Evolutionary conservation across 192 early-diverging fungal genomes (phyloP).

Genomic region (Gonapodya sp.): DNA sequence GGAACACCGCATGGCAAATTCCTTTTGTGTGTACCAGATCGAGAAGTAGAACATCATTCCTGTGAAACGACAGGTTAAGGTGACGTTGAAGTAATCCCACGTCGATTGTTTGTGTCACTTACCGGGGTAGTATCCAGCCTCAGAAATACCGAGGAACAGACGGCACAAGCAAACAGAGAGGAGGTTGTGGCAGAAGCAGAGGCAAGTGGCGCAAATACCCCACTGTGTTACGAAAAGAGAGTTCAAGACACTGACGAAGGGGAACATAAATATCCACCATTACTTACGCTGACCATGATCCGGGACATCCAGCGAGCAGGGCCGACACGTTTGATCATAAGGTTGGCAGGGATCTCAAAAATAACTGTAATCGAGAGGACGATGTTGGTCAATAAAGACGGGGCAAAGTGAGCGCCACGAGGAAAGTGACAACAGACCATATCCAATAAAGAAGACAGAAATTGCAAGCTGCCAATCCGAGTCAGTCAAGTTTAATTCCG

Average conservation of each 20-base stretch:
- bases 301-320: constrained; percentile 49
- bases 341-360: background rate
- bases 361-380: background rate
- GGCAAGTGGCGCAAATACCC: constrained; percentile 17
- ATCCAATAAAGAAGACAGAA: constrained; percentile 4
- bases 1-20: constrained; percentile 41
- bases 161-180: constrained; percentile 36
- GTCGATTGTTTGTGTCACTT: too few species aligned
- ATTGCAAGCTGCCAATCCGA: background rate
- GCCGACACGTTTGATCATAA: constrained; percentile 48
- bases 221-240: background rate
- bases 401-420: background rate
- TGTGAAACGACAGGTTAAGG: too few species aligned
- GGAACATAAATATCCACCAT: background rate
- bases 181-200: constrained; percentile 12
- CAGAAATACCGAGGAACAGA: constrained; percentile 48
- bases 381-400: background rate
- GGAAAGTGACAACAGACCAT: background rate
- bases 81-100: too few species aligned
- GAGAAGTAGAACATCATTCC: constrained; percentile 45
- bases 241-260: background rate
- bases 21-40: constrained; percentile 46
- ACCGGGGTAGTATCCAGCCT: constrained; percentile 51
- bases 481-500: background rate
- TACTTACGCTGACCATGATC: constrained; percentile 49